Percentiles rank a stretch among this genome's conserved stretches.
These are phyloP conservation scores for Metschnikowia kofuensis DNA, from an alignment of 805 yeast species.

Conservation along the genomic window DNA sequence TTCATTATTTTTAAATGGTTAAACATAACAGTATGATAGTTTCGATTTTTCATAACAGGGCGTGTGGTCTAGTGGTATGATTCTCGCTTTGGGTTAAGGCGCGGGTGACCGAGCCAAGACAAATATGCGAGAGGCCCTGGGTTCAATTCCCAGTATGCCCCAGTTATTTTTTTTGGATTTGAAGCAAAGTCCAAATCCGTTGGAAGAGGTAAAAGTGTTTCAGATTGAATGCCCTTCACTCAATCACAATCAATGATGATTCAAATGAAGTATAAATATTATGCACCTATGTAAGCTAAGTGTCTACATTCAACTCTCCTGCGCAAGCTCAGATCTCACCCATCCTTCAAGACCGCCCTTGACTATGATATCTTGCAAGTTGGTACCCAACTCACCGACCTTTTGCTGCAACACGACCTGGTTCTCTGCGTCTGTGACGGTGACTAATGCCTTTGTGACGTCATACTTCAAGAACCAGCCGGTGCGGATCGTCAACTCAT, in stretches of 20 bases:
- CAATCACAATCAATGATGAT: no score
- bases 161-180: not conserved
- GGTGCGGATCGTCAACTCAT: slow-evolving; percentile 88
- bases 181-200: not conserved
- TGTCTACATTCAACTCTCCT: not conserved
- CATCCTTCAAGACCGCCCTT: slow-evolving; percentile 98
- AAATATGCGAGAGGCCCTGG: slow-evolving; percentile 23
- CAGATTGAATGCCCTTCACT: no score
- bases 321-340: slow-evolving; percentile 74
- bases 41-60: slow-evolving; percentile 8
- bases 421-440: slow-evolving; percentile 65
- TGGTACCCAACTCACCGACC: slow-evolving; percentile 94
- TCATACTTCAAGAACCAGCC: slow-evolving; percentile 94
- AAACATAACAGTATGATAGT: no score
- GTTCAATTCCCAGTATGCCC: slow-evolving; percentile 25
- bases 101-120: slow-evolving; percentile 3
- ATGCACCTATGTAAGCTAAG: not conserved
- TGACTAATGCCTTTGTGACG: slow-evolving; percentile 78
- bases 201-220: no score
- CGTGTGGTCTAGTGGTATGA: slow-evolving; percentile 26
- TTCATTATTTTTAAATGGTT: not conserved
- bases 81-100: slow-evolving; percentile 22
- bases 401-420: slow-evolving; percentile 70
- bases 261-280: not conserved
- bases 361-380: slow-evolving; percentile 93